A percentile compares a stretch with the other conserved stretches of the same genome.
phyloP scores from a whole-genome alignment of 441 rosid species.

The Monsonia emarginata region DNA sequence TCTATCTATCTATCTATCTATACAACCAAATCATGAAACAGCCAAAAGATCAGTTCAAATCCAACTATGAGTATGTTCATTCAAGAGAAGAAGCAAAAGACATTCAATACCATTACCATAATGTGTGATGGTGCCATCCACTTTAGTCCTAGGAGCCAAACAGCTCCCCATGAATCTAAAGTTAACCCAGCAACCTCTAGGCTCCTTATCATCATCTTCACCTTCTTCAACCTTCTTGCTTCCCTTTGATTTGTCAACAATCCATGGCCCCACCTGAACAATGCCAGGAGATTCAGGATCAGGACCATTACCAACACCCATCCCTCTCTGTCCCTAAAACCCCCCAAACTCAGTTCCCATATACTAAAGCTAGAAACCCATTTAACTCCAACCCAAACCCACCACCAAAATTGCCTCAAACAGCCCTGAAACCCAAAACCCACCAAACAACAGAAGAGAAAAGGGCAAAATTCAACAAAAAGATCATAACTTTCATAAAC shows the following conservation, averaged over 20 bases:
- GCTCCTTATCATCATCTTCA: constrained; percentile 31
- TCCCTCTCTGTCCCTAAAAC: constrained; percentile 17
- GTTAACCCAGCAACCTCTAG: constrained; percentile 61
- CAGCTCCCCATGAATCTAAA: constrained; percentile 52
- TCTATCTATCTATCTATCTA: no score
- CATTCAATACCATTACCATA: constrained; percentile 33
- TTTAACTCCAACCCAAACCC: not conserved
- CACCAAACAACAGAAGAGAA: not conserved
- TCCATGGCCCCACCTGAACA: constrained; percentile 30
- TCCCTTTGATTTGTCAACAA: constrained; percentile 29
- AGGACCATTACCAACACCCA: constrained; percentile 50
- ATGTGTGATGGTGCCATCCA: constrained; percentile 54
- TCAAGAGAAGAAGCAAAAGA: not conserved
- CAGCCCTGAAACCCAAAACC: not conserved
- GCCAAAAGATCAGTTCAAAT: not conserved
- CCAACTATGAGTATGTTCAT: not conserved
- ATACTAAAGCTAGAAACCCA: not conserved
- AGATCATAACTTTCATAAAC: not conserved
- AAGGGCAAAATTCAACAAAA: not conserved
- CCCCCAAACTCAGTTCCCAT: constrained; percentile 18
- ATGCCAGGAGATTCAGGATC: constrained; percentile 27
- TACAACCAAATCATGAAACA: not conserved
- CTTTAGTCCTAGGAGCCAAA: constrained; percentile 85
- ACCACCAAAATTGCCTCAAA: not conserved
- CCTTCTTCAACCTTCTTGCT: constrained; percentile 25